Conservation (phyloP, 345 rosid species). For the Lepidium africanum region DNA sequence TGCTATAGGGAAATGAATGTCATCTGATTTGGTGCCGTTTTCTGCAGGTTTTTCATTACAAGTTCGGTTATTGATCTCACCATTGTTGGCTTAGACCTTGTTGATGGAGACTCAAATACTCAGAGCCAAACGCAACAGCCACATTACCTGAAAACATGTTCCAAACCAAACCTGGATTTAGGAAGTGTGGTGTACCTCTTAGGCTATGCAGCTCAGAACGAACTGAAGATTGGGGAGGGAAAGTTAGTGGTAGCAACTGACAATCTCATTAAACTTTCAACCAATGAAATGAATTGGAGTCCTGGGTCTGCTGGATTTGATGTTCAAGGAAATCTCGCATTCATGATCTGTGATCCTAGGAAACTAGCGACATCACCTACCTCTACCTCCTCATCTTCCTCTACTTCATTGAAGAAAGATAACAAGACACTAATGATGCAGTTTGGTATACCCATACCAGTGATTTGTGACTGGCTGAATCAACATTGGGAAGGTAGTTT, state of each 20-base stretch:
- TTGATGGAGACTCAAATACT: conserved; percentile 64
- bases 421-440: conserved; percentile 68
- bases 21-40: neutral
- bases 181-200: conserved; percentile 72
- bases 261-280: conserved; percentile 81
- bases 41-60: conserved; percentile 84
- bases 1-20: neutral
- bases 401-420: conserved; percentile 40
- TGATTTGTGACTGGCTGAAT: conserved; percentile 89
- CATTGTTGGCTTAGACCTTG: conserved; percentile 68
- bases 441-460: conserved; percentile 89
- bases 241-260: conserved; percentile 92
- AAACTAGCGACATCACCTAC: conserved; percentile 86
- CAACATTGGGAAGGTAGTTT: conserved; percentile 99
- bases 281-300: conserved; percentile 68
- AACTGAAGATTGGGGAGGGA: conserved; percentile 72
- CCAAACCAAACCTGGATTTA: conserved; percentile 67
- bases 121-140: conserved; percentile 72
- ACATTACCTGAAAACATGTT: conserved; percentile 74
- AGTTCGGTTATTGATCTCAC: conserved; percentile 88
- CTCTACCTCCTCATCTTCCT: conserved; percentile 59
- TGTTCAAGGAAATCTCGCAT: conserved; percentile 83
- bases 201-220: conserved; percentile 59
- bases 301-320: conserved; percentile 98
- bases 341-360: conserved; percentile 98